Conservation (phyloP, 352 stramenopile species). For the Pythium apleroticum region DNA sequence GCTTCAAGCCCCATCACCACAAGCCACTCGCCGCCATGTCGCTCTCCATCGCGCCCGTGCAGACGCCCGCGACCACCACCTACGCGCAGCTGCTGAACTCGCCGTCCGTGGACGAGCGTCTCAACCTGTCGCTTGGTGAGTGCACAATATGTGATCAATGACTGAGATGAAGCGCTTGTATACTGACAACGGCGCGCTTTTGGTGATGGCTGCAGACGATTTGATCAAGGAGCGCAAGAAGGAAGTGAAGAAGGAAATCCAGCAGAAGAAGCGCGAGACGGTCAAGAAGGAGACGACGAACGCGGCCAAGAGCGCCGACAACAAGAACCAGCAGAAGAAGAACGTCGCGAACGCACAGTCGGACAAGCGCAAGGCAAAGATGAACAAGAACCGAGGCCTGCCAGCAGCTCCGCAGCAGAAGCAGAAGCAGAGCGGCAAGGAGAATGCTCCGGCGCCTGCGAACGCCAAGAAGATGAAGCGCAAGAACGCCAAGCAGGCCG, state of each 20-base stretch:
- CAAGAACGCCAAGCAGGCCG: conserved; percentile 18
- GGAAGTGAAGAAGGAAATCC: conserved; percentile 56
- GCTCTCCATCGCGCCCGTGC: conserved; percentile 7
- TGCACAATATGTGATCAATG: neutral
- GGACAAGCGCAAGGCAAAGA: conserved; percentile 21
- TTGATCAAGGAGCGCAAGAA: conserved; percentile 70
- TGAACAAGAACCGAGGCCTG: conserved; percentile 30
- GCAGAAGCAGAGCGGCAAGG: conserved; percentile 8
- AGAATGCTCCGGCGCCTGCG: conserved; percentile 2
- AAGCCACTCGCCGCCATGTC: neutral
- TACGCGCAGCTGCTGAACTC: conserved; percentile 15
- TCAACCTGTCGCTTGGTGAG: conserved; percentile 30
- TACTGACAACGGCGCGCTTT: conserved; percentile 7
- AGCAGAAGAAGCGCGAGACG: conserved; percentile 47
- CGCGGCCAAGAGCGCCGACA: conserved; percentile 26
- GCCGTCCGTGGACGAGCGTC: conserved; percentile 24
- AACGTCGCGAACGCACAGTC: conserved; percentile 12
- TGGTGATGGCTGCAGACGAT: conserved; percentile 33
- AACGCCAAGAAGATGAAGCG: conserved; percentile 20
- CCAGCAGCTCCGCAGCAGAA: conserved; percentile 3
- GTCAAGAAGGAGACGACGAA: conserved; percentile 27
- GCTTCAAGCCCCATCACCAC: conserved; percentile 5
- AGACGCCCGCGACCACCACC: conserved; percentile 2
- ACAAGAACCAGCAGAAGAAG: conserved; percentile 32
- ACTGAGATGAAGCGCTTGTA: neutral